Percentiles rank a stretch among this genome's conserved stretches.
Conservation (phyloP, 2,329 filamentous ascomycete species). For the Hymenoscyphus fructigenus region DNA sequence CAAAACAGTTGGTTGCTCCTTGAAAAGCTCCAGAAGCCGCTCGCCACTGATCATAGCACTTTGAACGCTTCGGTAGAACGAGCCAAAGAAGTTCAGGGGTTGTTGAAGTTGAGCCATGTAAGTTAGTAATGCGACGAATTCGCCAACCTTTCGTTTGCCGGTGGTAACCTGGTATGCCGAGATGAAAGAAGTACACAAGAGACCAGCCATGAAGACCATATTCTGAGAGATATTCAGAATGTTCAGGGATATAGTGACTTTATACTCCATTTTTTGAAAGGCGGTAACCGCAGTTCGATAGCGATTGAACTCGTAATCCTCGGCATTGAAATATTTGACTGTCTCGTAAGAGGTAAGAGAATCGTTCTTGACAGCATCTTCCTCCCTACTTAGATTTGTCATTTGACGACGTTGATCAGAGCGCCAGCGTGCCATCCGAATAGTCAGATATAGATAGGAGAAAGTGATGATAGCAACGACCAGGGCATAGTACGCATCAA, state of each 20-base stretch:
- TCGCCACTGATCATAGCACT: constrained; percentile 97
- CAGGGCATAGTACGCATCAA: constrained; percentile 87
- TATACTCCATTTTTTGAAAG: constrained; percentile 73
- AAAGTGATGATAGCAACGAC: constrained; percentile 90
- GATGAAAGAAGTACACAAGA: constrained; percentile 70
- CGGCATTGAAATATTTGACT: constrained; percentile 87
- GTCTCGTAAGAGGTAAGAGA: constrained; percentile 99
- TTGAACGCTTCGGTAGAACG: constrained; percentile 94
- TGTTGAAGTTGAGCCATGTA: constrained; percentile 80
- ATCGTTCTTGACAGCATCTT: constrained; percentile 97
- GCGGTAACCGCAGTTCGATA: constrained; percentile 69
- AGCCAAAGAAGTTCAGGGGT: constrained; percentile 85
- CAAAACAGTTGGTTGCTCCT: constrained; percentile 88
- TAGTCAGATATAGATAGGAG: constrained; percentile 93
- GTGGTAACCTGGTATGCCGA: constrained; percentile 75
- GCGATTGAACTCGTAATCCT: constrained; percentile 73
- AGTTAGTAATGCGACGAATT: constrained; percentile 71
- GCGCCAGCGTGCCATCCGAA: constrained; percentile 91
- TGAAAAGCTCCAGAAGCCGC: constrained; percentile 91
- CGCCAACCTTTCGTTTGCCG: constrained; percentile 63
- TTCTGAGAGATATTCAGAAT: constrained; percentile 81
- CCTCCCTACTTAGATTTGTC: constrained; percentile 91
- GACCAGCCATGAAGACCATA: constrained; percentile 74
- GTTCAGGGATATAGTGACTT: constrained; percentile 74
- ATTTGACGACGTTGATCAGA: constrained; percentile 89